Evolutionary conservation across 140 eudicot species (phyloP).

Genomic region (Ambrosia hybrid): DNA sequence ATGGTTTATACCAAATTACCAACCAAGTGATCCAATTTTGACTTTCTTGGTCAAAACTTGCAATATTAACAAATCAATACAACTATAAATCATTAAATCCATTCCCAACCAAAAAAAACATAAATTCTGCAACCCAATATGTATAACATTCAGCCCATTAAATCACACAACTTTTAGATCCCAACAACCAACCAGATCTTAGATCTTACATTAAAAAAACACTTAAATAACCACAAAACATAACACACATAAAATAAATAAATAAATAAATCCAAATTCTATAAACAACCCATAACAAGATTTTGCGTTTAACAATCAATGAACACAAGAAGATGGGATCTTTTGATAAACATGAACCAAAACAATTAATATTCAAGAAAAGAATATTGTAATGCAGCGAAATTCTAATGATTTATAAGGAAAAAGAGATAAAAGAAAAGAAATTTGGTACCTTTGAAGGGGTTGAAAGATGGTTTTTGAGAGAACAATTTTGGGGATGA

Average conservation of each 20-base stretch:
- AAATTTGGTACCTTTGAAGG: conserved; percentile 29
- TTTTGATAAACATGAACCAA: not conserved
- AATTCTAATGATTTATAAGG: not conserved
- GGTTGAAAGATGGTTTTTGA: conserved; percentile 29
- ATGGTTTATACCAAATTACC: not conserved
- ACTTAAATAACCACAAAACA: conserved; percentile 13
- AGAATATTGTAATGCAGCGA: conserved; percentile 9
- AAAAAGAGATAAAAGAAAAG: conserved; percentile 22
- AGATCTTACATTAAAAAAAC: conserved; percentile 21
- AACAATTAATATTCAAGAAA: conserved; percentile 13
- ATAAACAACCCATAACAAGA: not conserved
- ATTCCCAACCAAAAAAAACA: conserved; percentile 7
- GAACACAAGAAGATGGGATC: conserved; percentile 15
- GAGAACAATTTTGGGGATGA: conserved; percentile 15
- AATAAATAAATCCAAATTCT: not conserved
- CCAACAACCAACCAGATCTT: conserved; percentile 16
- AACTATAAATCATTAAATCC: conserved; percentile 10
- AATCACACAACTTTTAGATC: conserved; percentile 2
- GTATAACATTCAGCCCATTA: not conserved
- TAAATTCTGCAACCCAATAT: not conserved
- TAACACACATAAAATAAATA: conserved; percentile 1
- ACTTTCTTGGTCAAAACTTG: conserved; percentile 17
- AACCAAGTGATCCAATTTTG: conserved; percentile 21
- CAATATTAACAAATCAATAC: conserved; percentile 12
- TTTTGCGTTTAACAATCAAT: not conserved